Percentiles rank a stretch among this genome's conserved stretches.
Conservation (phyloP, 257 asterid genomes). For the Anisodus tanguticus region DNA sequence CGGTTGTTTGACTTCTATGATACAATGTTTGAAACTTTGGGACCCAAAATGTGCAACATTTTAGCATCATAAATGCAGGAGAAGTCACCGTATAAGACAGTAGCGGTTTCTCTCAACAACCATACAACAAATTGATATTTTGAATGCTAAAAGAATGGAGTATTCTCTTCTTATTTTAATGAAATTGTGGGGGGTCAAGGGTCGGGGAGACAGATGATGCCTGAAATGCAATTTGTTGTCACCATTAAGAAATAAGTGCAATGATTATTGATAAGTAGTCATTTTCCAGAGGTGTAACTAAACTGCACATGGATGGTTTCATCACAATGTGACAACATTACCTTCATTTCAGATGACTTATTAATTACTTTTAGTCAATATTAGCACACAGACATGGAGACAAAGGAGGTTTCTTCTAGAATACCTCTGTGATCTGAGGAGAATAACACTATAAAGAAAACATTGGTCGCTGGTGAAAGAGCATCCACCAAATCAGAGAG, state of each 20-base stretch:
- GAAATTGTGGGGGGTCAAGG: conserved; percentile 20
- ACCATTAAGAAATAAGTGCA: conserved; percentile 42
- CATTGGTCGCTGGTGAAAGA: neutral
- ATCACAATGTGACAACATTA: conserved; percentile 49
- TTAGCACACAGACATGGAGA: neutral
- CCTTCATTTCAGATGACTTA: conserved; percentile 37
- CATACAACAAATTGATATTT: conserved; percentile 37
- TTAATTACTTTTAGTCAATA: conserved; percentile 38
- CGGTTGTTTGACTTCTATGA: conserved; percentile 35
- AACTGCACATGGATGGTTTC: conserved; percentile 81
- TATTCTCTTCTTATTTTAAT: conserved; percentile 48
- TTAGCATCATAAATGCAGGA: conserved; percentile 31
- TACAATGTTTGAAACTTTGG: conserved; percentile 40
- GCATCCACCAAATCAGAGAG: neutral
- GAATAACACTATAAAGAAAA: neutral
- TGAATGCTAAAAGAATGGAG: conserved; percentile 44
- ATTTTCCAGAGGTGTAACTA: conserved; percentile 58
- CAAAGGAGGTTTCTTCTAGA: neutral
- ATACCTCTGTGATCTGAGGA: neutral
- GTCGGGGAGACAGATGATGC: conserved; percentile 37
- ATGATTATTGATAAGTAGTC: conserved; percentile 36
- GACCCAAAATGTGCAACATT: conserved; percentile 39
- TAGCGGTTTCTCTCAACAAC: conserved; percentile 24
- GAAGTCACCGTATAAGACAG: conserved; percentile 35
- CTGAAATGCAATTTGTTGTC: conserved; percentile 54